These are phyloP conservation scores for Simplicillium sp. DNA, from an alignment of 2,329 filamentous ascomycete genomes.

Conservation along the genomic window DNA sequence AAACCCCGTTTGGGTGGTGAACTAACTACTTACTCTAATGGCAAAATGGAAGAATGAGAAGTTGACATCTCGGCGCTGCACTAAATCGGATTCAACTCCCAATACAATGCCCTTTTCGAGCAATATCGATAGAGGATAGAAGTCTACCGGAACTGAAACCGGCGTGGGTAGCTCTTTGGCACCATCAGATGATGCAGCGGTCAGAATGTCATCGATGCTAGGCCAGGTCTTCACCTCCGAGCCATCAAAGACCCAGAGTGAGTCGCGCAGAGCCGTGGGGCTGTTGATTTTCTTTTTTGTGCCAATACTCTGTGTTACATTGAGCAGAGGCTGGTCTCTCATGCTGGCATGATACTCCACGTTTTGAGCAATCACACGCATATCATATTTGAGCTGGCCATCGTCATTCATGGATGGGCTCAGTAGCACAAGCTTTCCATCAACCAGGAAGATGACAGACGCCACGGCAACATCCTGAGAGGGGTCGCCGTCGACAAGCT, in stretches of 20 bases:
- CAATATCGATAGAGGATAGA: constrained; percentile 83
- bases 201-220: constrained; percentile 75
- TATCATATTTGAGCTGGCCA: constrained; percentile 90
- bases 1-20: background rate
- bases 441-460: constrained; percentile 91
- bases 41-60: constrained; percentile 86
- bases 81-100: constrained; percentile 83
- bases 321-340: constrained; percentile 62
- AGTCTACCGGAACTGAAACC: constrained; percentile 78
- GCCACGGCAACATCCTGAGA: constrained; percentile 92
- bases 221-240: constrained; percentile 80
- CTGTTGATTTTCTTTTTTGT: constrained; percentile 15
- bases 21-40: constrained; percentile 59
- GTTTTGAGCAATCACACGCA: constrained; percentile 92
- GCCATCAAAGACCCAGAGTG: constrained; percentile 91
- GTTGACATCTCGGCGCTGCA: constrained; percentile 84
- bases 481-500: constrained; percentile 83
- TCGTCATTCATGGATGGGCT: constrained; percentile 77
- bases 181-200: constrained; percentile 55
- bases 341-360: constrained; percentile 93
- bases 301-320: constrained; percentile 16
- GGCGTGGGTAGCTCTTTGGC: constrained; percentile 63
- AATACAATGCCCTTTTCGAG: constrained; percentile 85
- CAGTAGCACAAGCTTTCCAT: constrained; percentile 88
- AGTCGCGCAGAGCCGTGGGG: constrained; percentile 59